Evolutionary conservation across 139 green algal genomes (phyloP).

Genomic region (Coccomyxa sp.): DNA sequence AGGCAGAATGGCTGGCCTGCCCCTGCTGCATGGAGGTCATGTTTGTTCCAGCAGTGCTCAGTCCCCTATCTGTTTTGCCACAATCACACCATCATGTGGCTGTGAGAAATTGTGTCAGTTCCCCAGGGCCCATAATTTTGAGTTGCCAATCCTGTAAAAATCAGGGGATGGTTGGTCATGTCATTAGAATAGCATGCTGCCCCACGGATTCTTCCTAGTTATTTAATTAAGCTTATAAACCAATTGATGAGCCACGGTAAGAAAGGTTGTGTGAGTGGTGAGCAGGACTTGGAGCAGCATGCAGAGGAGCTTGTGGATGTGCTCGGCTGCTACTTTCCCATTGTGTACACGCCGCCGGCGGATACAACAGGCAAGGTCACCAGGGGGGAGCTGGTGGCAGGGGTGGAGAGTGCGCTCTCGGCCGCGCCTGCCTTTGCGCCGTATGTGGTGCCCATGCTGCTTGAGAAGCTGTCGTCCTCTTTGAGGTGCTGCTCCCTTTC

Average conservation of each 20-base stretch:
- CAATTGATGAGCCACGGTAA: background rate
- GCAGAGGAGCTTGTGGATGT: slow-evolving; percentile 79
- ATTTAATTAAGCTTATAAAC: background rate
- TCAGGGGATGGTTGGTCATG: background rate
- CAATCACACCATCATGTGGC: too few species aligned
- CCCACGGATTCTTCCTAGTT: background rate
- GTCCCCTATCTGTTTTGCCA: too few species aligned
- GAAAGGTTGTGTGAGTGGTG: background rate
- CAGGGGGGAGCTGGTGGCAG: slow-evolving; percentile 29
- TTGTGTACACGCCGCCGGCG: slow-evolving; percentile 76
- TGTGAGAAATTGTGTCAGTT: too few species aligned
- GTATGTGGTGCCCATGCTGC: slow-evolving; percentile 34
- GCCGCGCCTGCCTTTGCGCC: slow-evolving; percentile 37
- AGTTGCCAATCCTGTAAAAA: background rate
- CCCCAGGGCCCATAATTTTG: background rate
- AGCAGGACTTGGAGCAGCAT: background rate
- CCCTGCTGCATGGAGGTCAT: background rate
- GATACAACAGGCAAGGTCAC: slow-evolving; percentile 35
- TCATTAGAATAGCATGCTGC: background rate
- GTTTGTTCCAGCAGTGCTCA: too few species aligned
- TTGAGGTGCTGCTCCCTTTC: background rate
- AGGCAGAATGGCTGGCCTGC: too few species aligned
- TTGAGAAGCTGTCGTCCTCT: slow-evolving; percentile 51
- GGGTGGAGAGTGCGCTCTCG: slow-evolving; percentile 28
- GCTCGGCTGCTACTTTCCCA: slow-evolving; percentile 81